A percentile compares a stretch with the other conserved stretches of the same genome.
These are phyloP conservation scores for Clathrus columnatus DNA, from an alignment of 768 basidiomycete species.

Conservation along the genomic window DNA sequence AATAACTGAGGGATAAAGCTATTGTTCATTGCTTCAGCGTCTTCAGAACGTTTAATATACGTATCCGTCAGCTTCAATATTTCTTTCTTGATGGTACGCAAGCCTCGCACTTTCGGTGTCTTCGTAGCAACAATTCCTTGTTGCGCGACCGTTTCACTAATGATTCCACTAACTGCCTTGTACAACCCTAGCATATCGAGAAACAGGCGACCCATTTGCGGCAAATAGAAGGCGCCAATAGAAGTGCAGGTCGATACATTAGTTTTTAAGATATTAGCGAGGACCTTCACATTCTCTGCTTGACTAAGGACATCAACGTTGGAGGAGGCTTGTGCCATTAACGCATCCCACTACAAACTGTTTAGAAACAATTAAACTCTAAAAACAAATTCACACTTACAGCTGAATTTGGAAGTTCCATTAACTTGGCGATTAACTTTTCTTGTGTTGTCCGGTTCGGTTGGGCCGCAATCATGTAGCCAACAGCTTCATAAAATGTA, in stretches of 20 bases:
- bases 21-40: conserved; percentile 35
- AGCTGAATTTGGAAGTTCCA: conserved; percentile 40
- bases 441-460: conserved; percentile 41
- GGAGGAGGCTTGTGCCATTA: conserved; percentile 36
- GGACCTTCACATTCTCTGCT: conserved; percentile 40
- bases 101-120: conserved; percentile 37
- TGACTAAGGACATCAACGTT: conserved; percentile 36
- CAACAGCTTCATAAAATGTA: conserved; percentile 44
- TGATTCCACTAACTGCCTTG: conserved; percentile 37
- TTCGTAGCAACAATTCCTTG: conserved; percentile 37
- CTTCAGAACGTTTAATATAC: conserved; percentile 39
- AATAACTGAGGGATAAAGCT: conserved; percentile 38
- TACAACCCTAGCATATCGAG: conserved; percentile 42
- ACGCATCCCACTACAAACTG: conserved; percentile 32
- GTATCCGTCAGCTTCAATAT: conserved; percentile 41
- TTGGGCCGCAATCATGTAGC: conserved; percentile 43
- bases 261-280: conserved; percentile 42
- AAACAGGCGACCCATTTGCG: conserved; percentile 39
- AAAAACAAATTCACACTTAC: too few relatives aligned
- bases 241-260: conserved; percentile 41
- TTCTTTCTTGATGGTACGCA: conserved; percentile 45
- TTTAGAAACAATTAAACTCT: too few relatives aligned
- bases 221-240: conserved; percentile 39
- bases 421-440: conserved; percentile 36
- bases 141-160: conserved; percentile 34